phyloP scores from a whole-genome alignment of 2,329 filamentous ascomycete genomes.

The Scedosporium dehoogii region DNA sequence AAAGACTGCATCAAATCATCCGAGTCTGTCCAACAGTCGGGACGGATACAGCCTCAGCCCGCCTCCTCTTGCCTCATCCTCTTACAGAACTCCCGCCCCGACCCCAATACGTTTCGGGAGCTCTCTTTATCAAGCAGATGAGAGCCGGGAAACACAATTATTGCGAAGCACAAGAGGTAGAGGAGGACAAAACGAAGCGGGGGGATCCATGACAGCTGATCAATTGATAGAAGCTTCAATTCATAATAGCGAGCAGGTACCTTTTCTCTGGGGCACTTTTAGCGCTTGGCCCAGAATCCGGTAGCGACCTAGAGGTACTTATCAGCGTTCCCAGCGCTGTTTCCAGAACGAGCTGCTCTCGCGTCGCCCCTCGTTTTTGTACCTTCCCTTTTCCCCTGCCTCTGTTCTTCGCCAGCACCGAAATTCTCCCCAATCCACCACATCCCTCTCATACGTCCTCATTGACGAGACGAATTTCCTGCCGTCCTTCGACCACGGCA shows the following conservation, averaged over 20 bases:
- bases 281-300: too few species aligned
- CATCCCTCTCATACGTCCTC: background rate
- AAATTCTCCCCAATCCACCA: background rate
- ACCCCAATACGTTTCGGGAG: background rate
- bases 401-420: background rate
- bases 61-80: background rate
- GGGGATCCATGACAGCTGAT: too few species aligned
- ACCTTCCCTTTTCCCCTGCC: constrained; percentile 1
- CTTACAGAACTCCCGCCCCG: background rate
- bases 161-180: too few species aligned
- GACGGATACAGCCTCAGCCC: background rate
- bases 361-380: constrained; percentile 2
- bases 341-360: background rate
- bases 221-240: too few species aligned
- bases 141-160: too few species aligned
- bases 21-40: background rate
- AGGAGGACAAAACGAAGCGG: too few species aligned
- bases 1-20: background rate
- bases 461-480: constrained; percentile 1
- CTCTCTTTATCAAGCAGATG: background rate
- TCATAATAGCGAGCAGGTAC: too few species aligned
- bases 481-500: constrained; percentile 3
- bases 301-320: background rate
- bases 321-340: background rate
- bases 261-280: too few species aligned